Evolutionary conservation across 1,139 yeast species (phyloP).

Genomic region (Blastobotrys serpentis): DNA sequence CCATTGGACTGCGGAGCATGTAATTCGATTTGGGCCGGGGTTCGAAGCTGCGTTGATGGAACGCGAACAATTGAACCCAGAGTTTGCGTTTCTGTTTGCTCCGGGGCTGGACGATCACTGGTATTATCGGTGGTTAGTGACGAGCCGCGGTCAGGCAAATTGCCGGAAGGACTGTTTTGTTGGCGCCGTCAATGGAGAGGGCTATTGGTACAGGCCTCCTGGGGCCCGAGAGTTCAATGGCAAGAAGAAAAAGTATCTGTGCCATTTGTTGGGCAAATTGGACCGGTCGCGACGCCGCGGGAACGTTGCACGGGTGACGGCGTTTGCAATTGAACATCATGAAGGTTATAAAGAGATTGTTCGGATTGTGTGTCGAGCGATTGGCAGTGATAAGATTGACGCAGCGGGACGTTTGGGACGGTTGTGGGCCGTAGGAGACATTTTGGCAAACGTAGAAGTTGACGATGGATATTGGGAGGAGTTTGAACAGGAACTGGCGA

Average conservation of each 20-base stretch:
- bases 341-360: slow-evolving; percentile 29
- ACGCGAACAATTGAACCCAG: slow-evolving; percentile 27
- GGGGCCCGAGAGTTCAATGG: neutral
- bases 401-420: slow-evolving; percentile 29
- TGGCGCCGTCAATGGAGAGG: slow-evolving; percentile 5
- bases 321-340: slow-evolving; percentile 34
- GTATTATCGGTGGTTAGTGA: slow-evolving; percentile 31
- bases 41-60: slow-evolving; percentile 31
- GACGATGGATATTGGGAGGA: slow-evolving; percentile 16
- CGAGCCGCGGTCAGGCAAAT: slow-evolving; percentile 17
- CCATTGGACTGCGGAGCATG: slow-evolving; percentile 28
- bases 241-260: neutral
- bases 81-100: slow-evolving; percentile 31
- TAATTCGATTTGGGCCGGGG: slow-evolving; percentile 27
- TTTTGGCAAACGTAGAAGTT: slow-evolving; percentile 27
- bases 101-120: slow-evolving; percentile 21
- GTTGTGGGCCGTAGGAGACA: slow-evolving; percentile 33
- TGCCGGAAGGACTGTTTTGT: neutral
- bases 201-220: slow-evolving; percentile 10
- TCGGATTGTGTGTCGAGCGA: slow-evolving; percentile 26
- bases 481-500: slow-evolving; percentile 2
- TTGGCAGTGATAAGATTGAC: neutral
- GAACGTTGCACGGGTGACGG: slow-evolving; percentile 34
- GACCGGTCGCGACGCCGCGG: slow-evolving; percentile 27
- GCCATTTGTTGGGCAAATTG: neutral